phyloP scores from a whole-genome alignment of 2,329 filamentous ascomycete species.

The Colletotrichum endophyticum region DNA sequence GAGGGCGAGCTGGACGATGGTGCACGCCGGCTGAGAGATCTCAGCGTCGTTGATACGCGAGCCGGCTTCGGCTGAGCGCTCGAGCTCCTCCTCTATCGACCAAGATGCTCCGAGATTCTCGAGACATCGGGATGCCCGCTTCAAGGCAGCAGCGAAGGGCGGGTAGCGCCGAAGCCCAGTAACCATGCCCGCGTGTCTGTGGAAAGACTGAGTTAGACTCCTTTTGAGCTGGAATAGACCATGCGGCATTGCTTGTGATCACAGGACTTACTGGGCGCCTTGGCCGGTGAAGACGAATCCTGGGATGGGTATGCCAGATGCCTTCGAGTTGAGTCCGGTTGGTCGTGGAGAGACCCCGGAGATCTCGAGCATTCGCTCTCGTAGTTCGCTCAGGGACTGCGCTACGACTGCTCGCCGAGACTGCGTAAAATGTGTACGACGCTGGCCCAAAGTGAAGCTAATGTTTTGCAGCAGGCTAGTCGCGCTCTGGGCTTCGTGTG shows the following conservation, averaged over 20 bases:
- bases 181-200: not conserved
- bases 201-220: not conserved
- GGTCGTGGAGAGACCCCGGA: not conserved
- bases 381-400: not conserved
- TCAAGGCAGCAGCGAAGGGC: constrained; percentile 23
- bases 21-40: constrained; percentile 39
- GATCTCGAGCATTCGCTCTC: constrained; percentile 13
- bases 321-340: not conserved
- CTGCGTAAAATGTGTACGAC: constrained; percentile 27
- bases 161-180: not conserved
- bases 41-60: constrained; percentile 29
- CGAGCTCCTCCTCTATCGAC: constrained; percentile 30
- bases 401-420: constrained; percentile 17
- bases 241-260: not conserved
- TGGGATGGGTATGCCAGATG: not conserved
- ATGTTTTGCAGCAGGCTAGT: constrained; percentile 21
- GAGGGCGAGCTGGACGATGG: constrained; percentile 41
- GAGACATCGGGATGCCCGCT: constrained; percentile 22
- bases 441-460: constrained; percentile 31
- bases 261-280: constrained; percentile 33
- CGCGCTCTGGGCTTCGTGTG: not conserved
- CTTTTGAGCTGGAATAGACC: constrained; percentile 17
- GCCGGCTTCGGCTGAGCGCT: not conserved
- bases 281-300: constrained; percentile 37
- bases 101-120: constrained; percentile 28